Evolutionary conservation across 176 grass and related monocot species (phyloP).

Genomic region (Musa beccarii): DNA sequence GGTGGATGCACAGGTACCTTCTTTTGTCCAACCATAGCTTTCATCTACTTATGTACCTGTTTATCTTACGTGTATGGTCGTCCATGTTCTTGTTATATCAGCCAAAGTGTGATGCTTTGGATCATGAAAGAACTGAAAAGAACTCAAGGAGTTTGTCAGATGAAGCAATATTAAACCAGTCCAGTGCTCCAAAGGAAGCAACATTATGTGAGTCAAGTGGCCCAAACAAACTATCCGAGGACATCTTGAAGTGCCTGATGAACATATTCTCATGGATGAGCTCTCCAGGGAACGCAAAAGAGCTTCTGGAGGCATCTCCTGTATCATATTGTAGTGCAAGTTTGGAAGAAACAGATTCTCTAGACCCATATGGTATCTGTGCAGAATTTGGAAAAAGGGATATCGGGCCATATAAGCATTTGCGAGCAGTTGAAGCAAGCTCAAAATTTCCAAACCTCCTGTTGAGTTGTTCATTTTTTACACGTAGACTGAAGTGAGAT

Average conservation of each 20-base stretch:
- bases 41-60: neutral
- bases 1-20: slow-evolving; percentile 33
- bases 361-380: slow-evolving; percentile 65
- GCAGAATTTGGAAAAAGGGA: slow-evolving; percentile 60
- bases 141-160: slow-evolving; percentile 18
- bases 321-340: slow-evolving; percentile 48
- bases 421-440: slow-evolving; percentile 40
- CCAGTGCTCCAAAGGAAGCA: slow-evolving; percentile 27
- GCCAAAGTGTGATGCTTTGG: slow-evolving; percentile 23
- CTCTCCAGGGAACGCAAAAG: slow-evolving; percentile 22
- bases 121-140: slow-evolving; percentile 33
- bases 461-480: slow-evolving; percentile 30
- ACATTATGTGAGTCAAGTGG: slow-evolving; percentile 27
- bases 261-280: slow-evolving; percentile 64
- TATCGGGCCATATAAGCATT: slow-evolving; percentile 65
- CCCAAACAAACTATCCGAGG: slow-evolving; percentile 80
- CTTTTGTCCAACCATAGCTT: neutral
- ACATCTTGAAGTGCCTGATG: slow-evolving; percentile 67
- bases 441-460: slow-evolving; percentile 41
- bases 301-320: slow-evolving; percentile 38
- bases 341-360: slow-evolving; percentile 41
- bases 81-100: slow-evolving; percentile 12
- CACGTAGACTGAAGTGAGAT: slow-evolving; percentile 66
- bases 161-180: slow-evolving; percentile 27
- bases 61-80: neutral